Base-by-base conservation (phyloP, 2,329 filamentous ascomycete species). In the Verticillium albo-atrum region DNA sequence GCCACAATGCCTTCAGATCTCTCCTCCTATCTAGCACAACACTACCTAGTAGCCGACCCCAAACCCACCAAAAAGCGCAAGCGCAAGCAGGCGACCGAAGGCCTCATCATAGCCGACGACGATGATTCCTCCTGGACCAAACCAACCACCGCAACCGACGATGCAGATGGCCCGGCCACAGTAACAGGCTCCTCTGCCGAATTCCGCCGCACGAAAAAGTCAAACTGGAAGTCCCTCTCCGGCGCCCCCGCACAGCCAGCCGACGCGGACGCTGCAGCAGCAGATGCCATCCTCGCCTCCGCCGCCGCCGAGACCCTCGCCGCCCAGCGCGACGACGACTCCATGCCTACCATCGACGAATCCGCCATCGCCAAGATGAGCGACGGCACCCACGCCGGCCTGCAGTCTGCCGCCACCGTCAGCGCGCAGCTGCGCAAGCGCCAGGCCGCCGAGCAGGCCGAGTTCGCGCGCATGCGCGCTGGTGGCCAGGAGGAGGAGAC, bases 11-110 rank as follows among this genome's bases (percentile, higher is more conserved):
- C 82, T 51, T 78, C 79, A 62, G 82, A 86, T 66, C 83, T 97
- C 65, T 88, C 92, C 60, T 87, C 88, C 70, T 99, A 98, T 70
- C 85, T 99, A 35, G 93, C 94, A 37, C 89, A 91, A 63, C 95
- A 92, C 74, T 99, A 99, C 73, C 87, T 99, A 55, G 78, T 82
- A 58, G 78, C 82, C 47, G 82, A 86, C 62, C 74, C 79, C 6
- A 85, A 84, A 63, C 80, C 83, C 20, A 67, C 76, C 55, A 88
- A 88, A 70, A 89, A 88, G 70, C 81, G 84, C 62, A 89, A 89
- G 75, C 81, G 83, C 68, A 88, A 87, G 71, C 74, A 81, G 60
- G 68, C 73, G 56, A 63, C 72, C 56, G 71, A 74, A 37, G 84
- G 86, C 54, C 81, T 89, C 28, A 78, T 88, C 56, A 88, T 89